Evolutionary conservation across 179 eudicot species (phyloP).

Genomic region (Spergularia azorica): DNA sequence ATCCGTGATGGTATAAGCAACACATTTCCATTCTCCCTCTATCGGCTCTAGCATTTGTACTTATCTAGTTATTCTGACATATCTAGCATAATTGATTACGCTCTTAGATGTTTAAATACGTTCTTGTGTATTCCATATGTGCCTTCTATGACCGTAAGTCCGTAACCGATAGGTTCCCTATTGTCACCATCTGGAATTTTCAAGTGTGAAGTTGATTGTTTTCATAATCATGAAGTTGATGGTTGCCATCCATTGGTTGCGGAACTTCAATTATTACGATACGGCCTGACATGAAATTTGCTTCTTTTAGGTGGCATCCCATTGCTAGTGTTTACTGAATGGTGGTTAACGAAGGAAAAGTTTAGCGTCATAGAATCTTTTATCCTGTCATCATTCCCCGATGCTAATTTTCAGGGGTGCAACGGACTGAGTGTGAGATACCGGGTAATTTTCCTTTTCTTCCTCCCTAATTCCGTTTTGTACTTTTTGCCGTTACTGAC

Average conservation of each 20-base stretch:
- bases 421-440: slow-evolving; percentile 85
- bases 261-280: neutral
- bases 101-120: neutral
- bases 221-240: neutral
- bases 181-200: no score
- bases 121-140: neutral
- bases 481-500: neutral
- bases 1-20: slow-evolving; percentile 75
- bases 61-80: neutral
- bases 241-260: neutral
- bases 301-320: slow-evolving; percentile 76
- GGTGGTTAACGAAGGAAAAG: slow-evolving; percentile 95
- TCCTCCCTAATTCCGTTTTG: neutral
- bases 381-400: slow-evolving; percentile 79
- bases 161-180: no score
- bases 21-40: neutral
- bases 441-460: slow-evolving; percentile 53
- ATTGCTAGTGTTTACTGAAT: slow-evolving; percentile 77
- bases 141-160: neutral
- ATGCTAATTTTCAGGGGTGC: slow-evolving; percentile 77
- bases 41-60: neutral
- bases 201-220: neutral
- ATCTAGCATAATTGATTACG: neutral
- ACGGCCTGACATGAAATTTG: slow-evolving; percentile 13
- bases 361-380: slow-evolving; percentile 67